These are phyloP conservation scores for Usnea hakonensis DNA, from an alignment of 495 filamentous ascomycete genomes.

Conservation along the genomic window DNA sequence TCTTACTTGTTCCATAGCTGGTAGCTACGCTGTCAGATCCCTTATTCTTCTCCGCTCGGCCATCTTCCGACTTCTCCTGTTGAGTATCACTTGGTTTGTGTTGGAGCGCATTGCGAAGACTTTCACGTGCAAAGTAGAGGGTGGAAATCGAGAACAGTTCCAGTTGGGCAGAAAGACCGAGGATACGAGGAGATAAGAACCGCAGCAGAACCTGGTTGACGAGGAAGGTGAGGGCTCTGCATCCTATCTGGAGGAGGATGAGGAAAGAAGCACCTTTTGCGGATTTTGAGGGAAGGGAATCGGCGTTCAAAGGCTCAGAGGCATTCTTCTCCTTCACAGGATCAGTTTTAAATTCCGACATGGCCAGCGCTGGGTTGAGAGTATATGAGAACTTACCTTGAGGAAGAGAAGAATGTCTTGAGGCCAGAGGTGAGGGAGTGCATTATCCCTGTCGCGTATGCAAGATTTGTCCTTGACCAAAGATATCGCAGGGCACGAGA, in stretches of 20 bases:
- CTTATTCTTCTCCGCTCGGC: background rate
- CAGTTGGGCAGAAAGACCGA: conserved; percentile 80
- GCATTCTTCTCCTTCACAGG: background rate
- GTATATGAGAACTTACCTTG: conserved; percentile 7
- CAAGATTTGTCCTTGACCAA: conserved; percentile 4
- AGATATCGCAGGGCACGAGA: background rate
- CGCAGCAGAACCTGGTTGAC: conserved; percentile 87
- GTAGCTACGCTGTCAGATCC: background rate
- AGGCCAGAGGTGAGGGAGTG: background rate
- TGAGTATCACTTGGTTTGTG: conserved; percentile 48
- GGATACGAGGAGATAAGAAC: conserved; percentile 70
- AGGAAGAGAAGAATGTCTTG: background rate
- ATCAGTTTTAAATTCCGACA: background rate
- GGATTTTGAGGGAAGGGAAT: conserved; percentile 34
- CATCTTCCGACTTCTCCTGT: conserved; percentile 15
- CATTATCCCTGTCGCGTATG: conserved; percentile 3
- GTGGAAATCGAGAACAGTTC: conserved; percentile 85
- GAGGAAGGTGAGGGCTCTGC: conserved; percentile 77
- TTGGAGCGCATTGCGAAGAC: conserved; percentile 76
- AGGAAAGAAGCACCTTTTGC: conserved; percentile 71
- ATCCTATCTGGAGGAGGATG: conserved; percentile 76
- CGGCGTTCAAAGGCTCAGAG: background rate
- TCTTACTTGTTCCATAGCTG: conserved; percentile 6
- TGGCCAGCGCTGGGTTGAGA: background rate
- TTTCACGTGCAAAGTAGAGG: conserved; percentile 86